These are phyloP conservation scores for Aspergillus viridinutans DNA, from an alignment of 2,329 filamentous ascomycete genomes.

Conservation along the genomic window DNA sequence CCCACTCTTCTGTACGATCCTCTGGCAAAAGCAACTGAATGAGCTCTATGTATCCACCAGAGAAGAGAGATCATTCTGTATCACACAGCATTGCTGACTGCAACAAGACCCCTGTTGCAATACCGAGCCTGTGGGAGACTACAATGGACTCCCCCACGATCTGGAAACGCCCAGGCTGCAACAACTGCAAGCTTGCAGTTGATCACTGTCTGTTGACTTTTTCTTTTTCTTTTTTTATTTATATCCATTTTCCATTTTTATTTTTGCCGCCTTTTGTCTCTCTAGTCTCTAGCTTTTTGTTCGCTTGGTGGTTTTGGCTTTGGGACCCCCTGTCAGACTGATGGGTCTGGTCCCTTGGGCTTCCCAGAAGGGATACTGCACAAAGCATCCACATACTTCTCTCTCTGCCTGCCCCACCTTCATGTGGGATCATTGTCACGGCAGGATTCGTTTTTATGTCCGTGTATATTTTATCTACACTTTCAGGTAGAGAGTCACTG, in stretches of 20 bases:
- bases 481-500: not conserved
- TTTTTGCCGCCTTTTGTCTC: too few relatives aligned
- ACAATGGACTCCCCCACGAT: slow-evolving; percentile 22
- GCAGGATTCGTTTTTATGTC: not conserved
- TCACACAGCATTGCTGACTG: slow-evolving; percentile 6
- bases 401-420: not conserved
- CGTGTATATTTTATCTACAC: not conserved
- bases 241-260: too few relatives aligned
- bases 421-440: not conserved
- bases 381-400: not conserved
- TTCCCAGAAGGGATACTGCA: slow-evolving; percentile 18
- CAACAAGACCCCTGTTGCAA: slow-evolving; percentile 13
- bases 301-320: slow-evolving; percentile 6
- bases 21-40: slow-evolving; percentile 9
- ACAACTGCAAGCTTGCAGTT: slow-evolving; percentile 2
- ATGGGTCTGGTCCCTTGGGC: slow-evolving; percentile 6
- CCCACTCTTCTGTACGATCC: slow-evolving; percentile 1
- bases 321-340: slow-evolving; percentile 5
- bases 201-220: not conserved
- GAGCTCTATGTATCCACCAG: not conserved
- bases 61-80: slow-evolving; percentile 4
- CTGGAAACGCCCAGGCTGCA: slow-evolving; percentile 15
- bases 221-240: too few relatives aligned
- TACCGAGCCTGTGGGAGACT: slow-evolving; percentile 13
- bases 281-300: not conserved